A percentile compares a stretch with the other conserved stretches of the same genome.
Evolutionary conservation across 176 grass and related monocot genomes (phyloP).

Genomic region (Lolium rigidum): DNA sequence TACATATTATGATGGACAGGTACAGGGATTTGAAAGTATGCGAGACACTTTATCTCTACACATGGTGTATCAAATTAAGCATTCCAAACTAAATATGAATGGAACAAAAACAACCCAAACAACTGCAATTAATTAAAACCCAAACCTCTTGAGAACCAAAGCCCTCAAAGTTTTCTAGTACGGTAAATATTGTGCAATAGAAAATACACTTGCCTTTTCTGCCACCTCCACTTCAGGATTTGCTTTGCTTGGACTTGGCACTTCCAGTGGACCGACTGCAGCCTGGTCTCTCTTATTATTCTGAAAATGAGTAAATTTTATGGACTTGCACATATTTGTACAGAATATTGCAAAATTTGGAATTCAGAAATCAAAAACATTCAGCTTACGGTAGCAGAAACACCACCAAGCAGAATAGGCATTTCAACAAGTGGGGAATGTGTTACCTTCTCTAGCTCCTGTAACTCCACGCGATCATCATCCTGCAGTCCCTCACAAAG

Average conservation of each 20-base stretch:
- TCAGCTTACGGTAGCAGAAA: not conserved
- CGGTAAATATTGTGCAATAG: slow-evolving; percentile 18
- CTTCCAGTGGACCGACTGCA: slow-evolving; percentile 27
- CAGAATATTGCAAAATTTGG: not conserved
- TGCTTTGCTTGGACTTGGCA: slow-evolving; percentile 48
- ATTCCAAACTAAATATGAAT: slow-evolving; percentile 1
- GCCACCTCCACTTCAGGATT: slow-evolving; percentile 51
- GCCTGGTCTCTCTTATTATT: not conserved
- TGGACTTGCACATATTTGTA: not conserved
- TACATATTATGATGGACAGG: not conserved
- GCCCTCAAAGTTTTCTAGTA: slow-evolving; percentile 60
- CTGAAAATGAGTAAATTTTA: slow-evolving; percentile 44
- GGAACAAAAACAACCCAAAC: no score
- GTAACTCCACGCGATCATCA: slow-evolving; percentile 54
- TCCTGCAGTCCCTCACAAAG: slow-evolving; percentile 49
- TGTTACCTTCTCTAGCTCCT: slow-evolving; percentile 59
- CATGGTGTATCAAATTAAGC: slow-evolving; percentile 15
- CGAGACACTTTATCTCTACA: not conserved
- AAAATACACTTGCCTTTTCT: slow-evolving; percentile 41
- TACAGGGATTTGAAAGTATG: not conserved
- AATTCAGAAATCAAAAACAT: not conserved
- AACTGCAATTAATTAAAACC: not conserved
- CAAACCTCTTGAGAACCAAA: slow-evolving; percentile 65
- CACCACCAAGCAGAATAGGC: not conserved
- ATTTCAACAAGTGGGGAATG: not conserved